Evolutionary conservation across 2,329 filamentous ascomycete genomes (phyloP).

Genomic region (Cercospora sp.): DNA sequence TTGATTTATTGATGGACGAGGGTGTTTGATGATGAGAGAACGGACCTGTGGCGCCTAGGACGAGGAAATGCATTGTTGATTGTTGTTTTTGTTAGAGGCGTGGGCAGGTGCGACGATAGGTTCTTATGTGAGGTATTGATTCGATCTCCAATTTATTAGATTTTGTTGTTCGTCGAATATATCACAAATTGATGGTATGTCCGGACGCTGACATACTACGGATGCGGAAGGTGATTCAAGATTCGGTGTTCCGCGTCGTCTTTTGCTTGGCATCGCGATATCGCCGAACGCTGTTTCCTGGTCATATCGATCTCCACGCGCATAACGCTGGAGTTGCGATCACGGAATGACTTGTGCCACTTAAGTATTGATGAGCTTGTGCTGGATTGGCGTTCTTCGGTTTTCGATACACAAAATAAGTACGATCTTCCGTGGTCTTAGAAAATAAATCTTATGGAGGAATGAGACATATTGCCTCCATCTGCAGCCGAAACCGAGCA

Average conservation of each 20-base stretch:
- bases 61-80: slow-evolving; percentile 27
- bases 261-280: neutral
- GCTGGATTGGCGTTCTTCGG: neutral
- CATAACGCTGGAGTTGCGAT: neutral
- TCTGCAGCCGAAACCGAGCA: neutral
- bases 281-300: neutral
- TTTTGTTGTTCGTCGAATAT: neutral
- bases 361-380: neutral
- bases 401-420: neutral
- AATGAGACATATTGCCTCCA: neutral
- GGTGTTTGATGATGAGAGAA: neutral
- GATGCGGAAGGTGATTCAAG: slow-evolving; percentile 13
- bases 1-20: neutral
- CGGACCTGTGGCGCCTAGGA: slow-evolving; percentile 28
- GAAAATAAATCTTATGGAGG: neutral
- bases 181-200: neutral
- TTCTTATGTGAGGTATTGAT: neutral
- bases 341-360: neutral
- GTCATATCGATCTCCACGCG: neutral
- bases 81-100: neutral
- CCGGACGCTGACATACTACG: neutral
- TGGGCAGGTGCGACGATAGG: neutral
- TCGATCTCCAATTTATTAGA: neutral
- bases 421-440: neutral
- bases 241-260: slow-evolving; percentile 2